These are phyloP conservation scores for Mycogone perniciosa DNA, from an alignment of 2,329 filamentous ascomycete genomes.

Conservation along the genomic window DNA sequence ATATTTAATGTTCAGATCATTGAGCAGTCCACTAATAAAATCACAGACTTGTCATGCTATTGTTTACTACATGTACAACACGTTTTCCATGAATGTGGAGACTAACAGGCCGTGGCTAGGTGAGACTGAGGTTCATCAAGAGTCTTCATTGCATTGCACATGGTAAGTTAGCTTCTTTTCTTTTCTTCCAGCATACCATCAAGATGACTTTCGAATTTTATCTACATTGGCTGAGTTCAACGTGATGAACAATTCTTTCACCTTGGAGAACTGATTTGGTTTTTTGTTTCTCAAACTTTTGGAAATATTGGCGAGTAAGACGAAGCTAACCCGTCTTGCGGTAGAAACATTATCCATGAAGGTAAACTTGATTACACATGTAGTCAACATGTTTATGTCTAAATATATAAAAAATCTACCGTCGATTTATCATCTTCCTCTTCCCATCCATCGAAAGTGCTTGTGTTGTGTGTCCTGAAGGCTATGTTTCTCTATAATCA, in stretches of 20 bases:
- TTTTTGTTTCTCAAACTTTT: constrained; percentile 11
- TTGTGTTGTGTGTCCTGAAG: no score
- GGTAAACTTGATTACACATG: no score
- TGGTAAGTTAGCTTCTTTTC: constrained; percentile 14
- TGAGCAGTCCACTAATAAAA: neutral
- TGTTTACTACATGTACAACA: neutral
- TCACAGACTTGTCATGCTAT: neutral
- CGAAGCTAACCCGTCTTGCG: neutral
- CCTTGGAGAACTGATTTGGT: constrained; percentile 55
- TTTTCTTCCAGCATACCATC: constrained; percentile 25
- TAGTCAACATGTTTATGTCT: no score
- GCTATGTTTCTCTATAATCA: no score
- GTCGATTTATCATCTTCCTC: no score
- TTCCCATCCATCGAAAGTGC: no score
- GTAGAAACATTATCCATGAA: neutral
- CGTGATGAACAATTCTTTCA: constrained; percentile 50
- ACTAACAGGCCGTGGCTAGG: constrained; percentile 6
- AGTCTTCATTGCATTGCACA: neutral
- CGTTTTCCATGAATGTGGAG: neutral
- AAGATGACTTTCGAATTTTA: constrained; percentile 43
- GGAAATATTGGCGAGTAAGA: neutral
- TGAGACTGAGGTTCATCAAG: neutral
- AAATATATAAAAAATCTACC: no score
- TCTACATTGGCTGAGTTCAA: constrained; percentile 48
- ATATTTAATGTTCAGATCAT: neutral